These are phyloP conservation scores for Lepraria neglecta DNA, from an alignment of 495 filamentous ascomycete genomes.

Conservation along the genomic window DNA sequence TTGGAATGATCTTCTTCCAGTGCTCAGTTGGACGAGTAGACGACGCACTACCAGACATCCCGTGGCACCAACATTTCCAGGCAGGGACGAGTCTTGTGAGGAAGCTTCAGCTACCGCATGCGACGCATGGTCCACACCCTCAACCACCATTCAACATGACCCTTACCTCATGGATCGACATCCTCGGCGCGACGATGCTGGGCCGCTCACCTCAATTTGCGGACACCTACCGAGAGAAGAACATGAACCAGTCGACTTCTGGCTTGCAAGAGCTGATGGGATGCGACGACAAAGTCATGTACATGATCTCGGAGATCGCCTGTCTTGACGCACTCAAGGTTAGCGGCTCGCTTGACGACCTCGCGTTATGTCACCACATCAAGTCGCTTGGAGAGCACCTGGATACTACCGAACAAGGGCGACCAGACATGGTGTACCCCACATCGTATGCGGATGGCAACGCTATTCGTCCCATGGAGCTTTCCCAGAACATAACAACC, in stretches of 20 bases:
- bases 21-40: conserved; percentile 82
- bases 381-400: conserved; percentile 74
- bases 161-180: conserved; percentile 92
- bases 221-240: conserved; percentile 86
- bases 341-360: conserved; percentile 68
- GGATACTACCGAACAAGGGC: conserved; percentile 62
- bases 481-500: conserved; percentile 78
- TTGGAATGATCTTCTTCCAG: conserved; percentile 97
- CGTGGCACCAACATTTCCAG: conserved; percentile 95
- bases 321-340: conserved; percentile 85
- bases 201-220: conserved; percentile 80
- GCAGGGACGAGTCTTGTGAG: conserved; percentile 75
- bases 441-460: conserved; percentile 52
- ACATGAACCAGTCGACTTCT: conserved; percentile 61
- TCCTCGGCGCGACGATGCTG: conserved; percentile 88
- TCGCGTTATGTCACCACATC: conserved; percentile 79
- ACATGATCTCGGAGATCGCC: conserved; percentile 93
- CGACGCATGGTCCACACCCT: conserved; percentile 49
- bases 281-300: conserved; percentile 96
- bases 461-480: conserved; percentile 64
- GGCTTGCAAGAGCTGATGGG: conserved; percentile 94
- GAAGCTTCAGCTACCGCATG: conserved; percentile 71
- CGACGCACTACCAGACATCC: conserved; percentile 85
- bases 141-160: conserved; percentile 93
- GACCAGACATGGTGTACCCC: conserved; percentile 49